A percentile compares a stretch with the other conserved stretches of the same genome.
Evolutionary conservation across 2,329 filamentous ascomycete species (phyloP).

Genomic region (Corniculantispora saksenae): DNA sequence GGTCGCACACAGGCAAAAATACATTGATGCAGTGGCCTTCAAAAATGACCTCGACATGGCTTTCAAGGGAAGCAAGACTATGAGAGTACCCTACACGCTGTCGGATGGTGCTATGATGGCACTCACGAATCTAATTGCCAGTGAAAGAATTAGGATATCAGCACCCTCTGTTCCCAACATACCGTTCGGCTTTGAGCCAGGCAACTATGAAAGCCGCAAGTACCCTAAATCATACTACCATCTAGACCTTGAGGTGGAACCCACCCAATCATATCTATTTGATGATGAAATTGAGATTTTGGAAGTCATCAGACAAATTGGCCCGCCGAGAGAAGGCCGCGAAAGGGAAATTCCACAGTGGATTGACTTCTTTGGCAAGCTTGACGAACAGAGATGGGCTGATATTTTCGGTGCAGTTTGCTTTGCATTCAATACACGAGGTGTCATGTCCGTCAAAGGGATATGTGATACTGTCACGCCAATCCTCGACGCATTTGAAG

Average conservation of each 20-base stretch:
- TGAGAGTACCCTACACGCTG: constrained; percentile 57
- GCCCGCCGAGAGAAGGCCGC: constrained; percentile 45
- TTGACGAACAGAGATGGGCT: constrained; percentile 63
- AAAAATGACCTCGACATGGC: constrained; percentile 60
- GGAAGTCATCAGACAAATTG: constrained; percentile 33
- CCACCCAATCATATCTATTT: constrained; percentile 64
- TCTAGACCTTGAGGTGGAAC: constrained; percentile 61
- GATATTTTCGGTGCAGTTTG: constrained; percentile 63
- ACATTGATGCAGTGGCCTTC: constrained; percentile 58
- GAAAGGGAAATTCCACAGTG: constrained; percentile 65
- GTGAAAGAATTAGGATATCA: constrained; percentile 56
- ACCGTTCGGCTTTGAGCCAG: constrained; percentile 69
- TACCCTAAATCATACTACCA: constrained; percentile 66
- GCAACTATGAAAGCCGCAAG: constrained; percentile 69
- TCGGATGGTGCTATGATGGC: constrained; percentile 68
- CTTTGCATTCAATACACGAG: constrained; percentile 63
- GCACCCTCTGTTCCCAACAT: constrained; percentile 59
- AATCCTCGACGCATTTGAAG: constrained; percentile 64
- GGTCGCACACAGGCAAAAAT: constrained; percentile 54
- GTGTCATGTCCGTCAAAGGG: constrained; percentile 54
- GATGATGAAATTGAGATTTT: constrained; percentile 51
- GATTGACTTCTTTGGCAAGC: constrained; percentile 66
- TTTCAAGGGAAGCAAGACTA: constrained; percentile 46
- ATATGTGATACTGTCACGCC: constrained; percentile 59
- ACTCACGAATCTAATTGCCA: constrained; percentile 63